Conservation (phyloP, 495 filamentous ascomycete species). For the Glarea lozoyensis region DNA sequence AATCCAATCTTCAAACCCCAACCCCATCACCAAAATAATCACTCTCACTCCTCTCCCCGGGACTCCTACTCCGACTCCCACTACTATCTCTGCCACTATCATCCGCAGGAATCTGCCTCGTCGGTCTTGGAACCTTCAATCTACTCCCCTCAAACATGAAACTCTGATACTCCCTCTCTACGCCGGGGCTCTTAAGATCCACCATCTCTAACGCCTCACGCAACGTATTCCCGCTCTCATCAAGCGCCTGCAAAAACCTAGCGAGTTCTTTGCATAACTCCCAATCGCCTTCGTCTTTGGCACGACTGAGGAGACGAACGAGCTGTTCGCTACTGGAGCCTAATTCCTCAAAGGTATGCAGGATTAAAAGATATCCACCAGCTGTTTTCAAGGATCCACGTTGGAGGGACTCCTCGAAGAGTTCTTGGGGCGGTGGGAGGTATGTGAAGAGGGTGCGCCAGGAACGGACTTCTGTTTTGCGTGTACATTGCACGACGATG, state of each 20-base stretch:
- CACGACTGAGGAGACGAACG: slow-evolving; percentile 71
- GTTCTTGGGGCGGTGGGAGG: slow-evolving; percentile 76
- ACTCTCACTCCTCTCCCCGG: neutral
- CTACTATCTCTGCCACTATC: slow-evolving; percentile 9
- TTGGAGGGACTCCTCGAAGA: slow-evolving; percentile 86
- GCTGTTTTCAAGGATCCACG: slow-evolving; percentile 87
- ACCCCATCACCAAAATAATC: too few relatives aligned
- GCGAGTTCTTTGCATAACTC: slow-evolving; percentile 93
- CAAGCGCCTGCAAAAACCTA: slow-evolving; percentile 85
- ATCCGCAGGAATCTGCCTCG: slow-evolving; percentile 18
- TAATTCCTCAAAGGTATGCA: slow-evolving; percentile 87
- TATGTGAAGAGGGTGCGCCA: slow-evolving; percentile 92
- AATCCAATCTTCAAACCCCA: too few relatives aligned
- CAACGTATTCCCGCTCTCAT: slow-evolving; percentile 75
- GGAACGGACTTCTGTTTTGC: slow-evolving; percentile 91
- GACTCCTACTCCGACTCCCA: slow-evolving; percentile 7
- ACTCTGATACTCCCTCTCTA: slow-evolving; percentile 27
- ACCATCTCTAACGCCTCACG: slow-evolving; percentile 69
- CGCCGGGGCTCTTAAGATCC: slow-evolving; percentile 40
- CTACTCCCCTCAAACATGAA: slow-evolving; percentile 38
- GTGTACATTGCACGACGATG: slow-evolving; percentile 92
- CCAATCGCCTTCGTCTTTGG: slow-evolving; percentile 84
- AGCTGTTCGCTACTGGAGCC: slow-evolving; percentile 70
- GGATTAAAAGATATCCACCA: slow-evolving; percentile 88
- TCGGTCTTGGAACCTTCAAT: slow-evolving; percentile 39